These are phyloP conservation scores for Phragmites australis DNA, from an alignment of 176 grass and related monocot species.

Conservation along the genomic window DNA sequence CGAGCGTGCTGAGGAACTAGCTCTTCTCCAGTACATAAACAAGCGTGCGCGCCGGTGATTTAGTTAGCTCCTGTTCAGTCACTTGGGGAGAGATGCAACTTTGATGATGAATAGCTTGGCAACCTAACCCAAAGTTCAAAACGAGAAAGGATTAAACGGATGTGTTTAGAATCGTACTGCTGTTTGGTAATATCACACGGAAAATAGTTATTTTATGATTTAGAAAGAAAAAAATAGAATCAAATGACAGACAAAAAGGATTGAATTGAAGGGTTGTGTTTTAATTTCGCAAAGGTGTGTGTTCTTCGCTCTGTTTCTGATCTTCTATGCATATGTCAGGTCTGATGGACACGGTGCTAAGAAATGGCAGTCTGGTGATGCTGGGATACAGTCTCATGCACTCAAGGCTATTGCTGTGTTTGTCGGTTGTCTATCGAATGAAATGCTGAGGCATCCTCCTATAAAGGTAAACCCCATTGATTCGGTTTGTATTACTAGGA, in stretches of 20 bases:
- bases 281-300: not conserved
- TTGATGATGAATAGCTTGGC: not conserved
- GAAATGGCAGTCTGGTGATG: constrained; percentile 62
- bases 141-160: not conserved
- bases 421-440: constrained; percentile 42
- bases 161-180: not conserved
- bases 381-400: constrained; percentile 61
- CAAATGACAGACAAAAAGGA: too few relatives aligned
- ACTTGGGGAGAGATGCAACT: not conserved
- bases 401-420: constrained; percentile 57
- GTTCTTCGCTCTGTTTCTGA: not conserved
- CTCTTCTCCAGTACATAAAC: not conserved
- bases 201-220: not conserved
- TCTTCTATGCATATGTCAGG: constrained; percentile 31
- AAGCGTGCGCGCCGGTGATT: not conserved
- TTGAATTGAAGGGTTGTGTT: not conserved
- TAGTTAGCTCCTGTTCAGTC: not conserved
- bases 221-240: not conserved
- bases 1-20: not conserved
- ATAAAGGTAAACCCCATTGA: constrained; percentile 44
- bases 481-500: not conserved
- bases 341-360: constrained; percentile 46
- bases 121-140: not conserved
- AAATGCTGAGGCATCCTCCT: constrained; percentile 45
- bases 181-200: not conserved